Evolutionary conservation across 2,329 filamentous ascomycete species (phyloP), one percentile per base, ranked within the genome.

Genomic region (Fusarium verticillioides): DNA sequence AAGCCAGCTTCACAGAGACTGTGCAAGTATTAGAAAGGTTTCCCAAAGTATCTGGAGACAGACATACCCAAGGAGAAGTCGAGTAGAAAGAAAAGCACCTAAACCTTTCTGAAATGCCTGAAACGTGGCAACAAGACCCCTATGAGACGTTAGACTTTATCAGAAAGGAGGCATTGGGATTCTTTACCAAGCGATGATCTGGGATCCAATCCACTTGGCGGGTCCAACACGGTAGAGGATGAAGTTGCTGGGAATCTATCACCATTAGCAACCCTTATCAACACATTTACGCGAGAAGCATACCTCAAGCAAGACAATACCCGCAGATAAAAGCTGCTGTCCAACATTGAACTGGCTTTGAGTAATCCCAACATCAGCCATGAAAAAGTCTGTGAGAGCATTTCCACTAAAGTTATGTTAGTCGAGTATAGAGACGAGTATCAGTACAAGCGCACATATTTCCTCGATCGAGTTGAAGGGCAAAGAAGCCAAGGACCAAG

Each of bases 301-400:
- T 40, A 79, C 78, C 59, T 84, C 79, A 18, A 81, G 78, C 8
- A 86, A 74, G 7, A 87, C 84, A 42, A 87, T 87, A 7, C 85
- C 85, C 1, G 83, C 78, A 1, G 84, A 86, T 3, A 87, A 75
- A 36, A 87, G 77, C 68, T 86, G 84, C 19, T 85, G 82, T 10
- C 85, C 85, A 34, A 86, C 79, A 30, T 87, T 87, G 74, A 86
- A 83, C 62, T 87, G 83, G 62, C 86, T 83, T 18, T 85, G 85
- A 4, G 81, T 84, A 60, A 87, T 83, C 15, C 81, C 78, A 13
- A 87, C 81, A 67, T 87, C 86, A 28, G 80, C 73, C 18, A 86
- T 82, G 60, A 88, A 85, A 69, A 85, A 85, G 1, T 77, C 75
- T 16, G 85, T 86, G 37, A 86, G 76, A 6, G 85, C 85, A 43